Evolutionary conservation across 371 early-diverging fungal species (phyloP).

Genomic region (Encephalitozoon cuniculi): DNA sequence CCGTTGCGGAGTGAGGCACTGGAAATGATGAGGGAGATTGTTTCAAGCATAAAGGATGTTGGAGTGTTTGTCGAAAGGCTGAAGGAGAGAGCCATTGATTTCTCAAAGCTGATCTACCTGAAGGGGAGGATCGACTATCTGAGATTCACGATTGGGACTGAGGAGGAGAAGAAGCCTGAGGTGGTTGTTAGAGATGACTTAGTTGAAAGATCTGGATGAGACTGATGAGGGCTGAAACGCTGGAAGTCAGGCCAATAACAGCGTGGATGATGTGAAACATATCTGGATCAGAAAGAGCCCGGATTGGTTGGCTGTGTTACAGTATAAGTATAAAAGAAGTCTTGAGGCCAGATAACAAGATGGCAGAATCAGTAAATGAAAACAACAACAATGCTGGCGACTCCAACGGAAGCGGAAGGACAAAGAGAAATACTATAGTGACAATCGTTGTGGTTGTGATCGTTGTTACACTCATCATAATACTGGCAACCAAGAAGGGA

Average conservation of each 20-base stretch:
- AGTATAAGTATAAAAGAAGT: conserved; percentile 6
- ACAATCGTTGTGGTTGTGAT: background rate
- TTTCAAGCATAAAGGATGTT: conserved; percentile 6
- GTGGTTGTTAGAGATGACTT: background rate
- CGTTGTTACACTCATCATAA: background rate
- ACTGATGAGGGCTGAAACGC: background rate
- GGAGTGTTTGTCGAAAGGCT: conserved; percentile 8
- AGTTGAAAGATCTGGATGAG: too few species aligned
- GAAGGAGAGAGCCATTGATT: conserved; percentile 24
- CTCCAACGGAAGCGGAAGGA: background rate
- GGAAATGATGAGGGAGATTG: conserved; percentile 18
- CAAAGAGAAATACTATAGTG: background rate
- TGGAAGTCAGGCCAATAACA: background rate
- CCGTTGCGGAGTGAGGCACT: conserved; percentile 28
- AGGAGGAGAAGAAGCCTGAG: conserved; percentile 4
- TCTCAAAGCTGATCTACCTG: conserved; percentile 43
- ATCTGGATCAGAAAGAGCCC: background rate
- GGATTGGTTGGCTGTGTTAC: background rate
- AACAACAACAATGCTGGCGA: background rate
- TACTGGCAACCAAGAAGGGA: background rate
- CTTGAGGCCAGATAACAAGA: background rate
- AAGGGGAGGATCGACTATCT: conserved; percentile 53
- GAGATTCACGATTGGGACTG: background rate
- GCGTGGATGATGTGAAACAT: background rate
- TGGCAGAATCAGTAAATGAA: background rate